These are phyloP conservation scores for Dactylis glomerata DNA, from an alignment of 176 grass and related monocot species.

Conservation along the genomic window DNA sequence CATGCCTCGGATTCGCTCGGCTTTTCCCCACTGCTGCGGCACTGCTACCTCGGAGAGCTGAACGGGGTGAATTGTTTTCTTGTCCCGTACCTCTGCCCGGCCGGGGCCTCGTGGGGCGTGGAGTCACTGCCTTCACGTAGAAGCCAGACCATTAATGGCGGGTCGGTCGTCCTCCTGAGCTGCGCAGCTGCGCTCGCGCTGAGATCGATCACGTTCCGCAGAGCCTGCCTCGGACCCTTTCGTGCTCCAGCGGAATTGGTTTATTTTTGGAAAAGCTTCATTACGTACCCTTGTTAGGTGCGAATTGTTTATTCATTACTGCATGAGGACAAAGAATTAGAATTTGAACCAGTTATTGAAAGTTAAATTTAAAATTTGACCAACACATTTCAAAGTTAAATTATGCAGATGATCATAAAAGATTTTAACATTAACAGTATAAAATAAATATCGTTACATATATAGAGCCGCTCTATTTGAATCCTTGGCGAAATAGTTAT, in stretches of 20 bases:
- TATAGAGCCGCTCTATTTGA: too few species aligned
- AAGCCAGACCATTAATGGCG: slow-evolving; percentile 33
- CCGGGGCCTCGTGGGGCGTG: not conserved
- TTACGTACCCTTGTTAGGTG: too few species aligned
- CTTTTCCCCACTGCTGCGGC: not conserved
- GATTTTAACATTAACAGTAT: too few species aligned
- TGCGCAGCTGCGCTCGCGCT: not conserved
- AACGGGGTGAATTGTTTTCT: not conserved
- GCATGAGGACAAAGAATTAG: too few species aligned
- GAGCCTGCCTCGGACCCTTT: not conserved
- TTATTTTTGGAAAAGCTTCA: too few species aligned
- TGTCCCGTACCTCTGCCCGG: not conserved
- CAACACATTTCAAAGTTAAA: too few species aligned
- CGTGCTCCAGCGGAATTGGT: not conserved
- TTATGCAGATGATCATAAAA: too few species aligned
- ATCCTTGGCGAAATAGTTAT: too few species aligned
- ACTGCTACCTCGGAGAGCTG: slow-evolving; percentile 2
- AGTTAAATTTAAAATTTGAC: too few species aligned
- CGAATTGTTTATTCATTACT: too few species aligned
- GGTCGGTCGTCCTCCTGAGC: not conserved
- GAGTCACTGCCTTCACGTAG: slow-evolving; percentile 19
- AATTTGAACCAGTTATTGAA: too few species aligned
- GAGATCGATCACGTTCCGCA: not conserved
- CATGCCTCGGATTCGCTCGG: slow-evolving; percentile 23
- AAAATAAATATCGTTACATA: too few species aligned